Evolutionary conservation across 352 stramenopile species (phyloP).

Genomic region (Phytophthora tubulina): DNA sequence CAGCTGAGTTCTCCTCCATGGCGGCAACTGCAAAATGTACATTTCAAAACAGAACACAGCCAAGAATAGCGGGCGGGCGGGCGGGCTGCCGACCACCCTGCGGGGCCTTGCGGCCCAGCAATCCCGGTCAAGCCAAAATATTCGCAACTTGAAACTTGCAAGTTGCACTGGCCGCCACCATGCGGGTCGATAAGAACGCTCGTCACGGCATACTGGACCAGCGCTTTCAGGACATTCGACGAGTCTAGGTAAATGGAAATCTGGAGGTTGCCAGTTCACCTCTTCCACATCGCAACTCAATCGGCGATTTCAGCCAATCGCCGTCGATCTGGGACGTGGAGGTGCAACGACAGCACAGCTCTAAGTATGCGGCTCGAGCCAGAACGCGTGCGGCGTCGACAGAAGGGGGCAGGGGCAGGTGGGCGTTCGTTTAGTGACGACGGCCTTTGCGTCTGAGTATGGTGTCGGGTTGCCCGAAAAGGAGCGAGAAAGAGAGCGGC

Average conservation of each 20-base stretch:
- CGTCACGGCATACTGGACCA: too few relatives aligned
- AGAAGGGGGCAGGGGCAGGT: slow-evolving; percentile 23
- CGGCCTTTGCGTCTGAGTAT: slow-evolving; percentile 30
- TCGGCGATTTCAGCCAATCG: background rate
- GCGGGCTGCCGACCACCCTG: too few relatives aligned
- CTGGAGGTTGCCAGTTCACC: background rate
- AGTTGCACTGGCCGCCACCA: too few relatives aligned
- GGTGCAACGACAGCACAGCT: background rate
- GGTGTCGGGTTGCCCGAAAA: slow-evolving; percentile 26
- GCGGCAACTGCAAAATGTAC: too few relatives aligned
- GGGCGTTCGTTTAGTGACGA: slow-evolving; percentile 28
- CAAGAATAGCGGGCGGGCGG: too few relatives aligned
- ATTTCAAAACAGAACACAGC: too few relatives aligned
- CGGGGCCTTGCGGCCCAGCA: too few relatives aligned
- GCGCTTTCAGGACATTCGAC: too few relatives aligned
- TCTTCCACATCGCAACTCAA: background rate
- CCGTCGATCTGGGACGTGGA: background rate
- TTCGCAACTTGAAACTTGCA: too few relatives aligned
- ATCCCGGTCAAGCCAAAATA: too few relatives aligned
- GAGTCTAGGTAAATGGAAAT: background rate
- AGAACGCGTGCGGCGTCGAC: slow-evolving; percentile 1
- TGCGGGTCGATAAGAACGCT: too few relatives aligned
- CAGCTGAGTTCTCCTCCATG: too few relatives aligned
- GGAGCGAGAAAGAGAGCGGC: slow-evolving; percentile 25
- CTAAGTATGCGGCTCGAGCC: slow-evolving; percentile 6